Percentiles rank a stretch among this genome's conserved stretches.
Evolutionary conservation across 78 protist species (phyloP).

Genomic region (Pigoraptor vietnamica): DNA sequence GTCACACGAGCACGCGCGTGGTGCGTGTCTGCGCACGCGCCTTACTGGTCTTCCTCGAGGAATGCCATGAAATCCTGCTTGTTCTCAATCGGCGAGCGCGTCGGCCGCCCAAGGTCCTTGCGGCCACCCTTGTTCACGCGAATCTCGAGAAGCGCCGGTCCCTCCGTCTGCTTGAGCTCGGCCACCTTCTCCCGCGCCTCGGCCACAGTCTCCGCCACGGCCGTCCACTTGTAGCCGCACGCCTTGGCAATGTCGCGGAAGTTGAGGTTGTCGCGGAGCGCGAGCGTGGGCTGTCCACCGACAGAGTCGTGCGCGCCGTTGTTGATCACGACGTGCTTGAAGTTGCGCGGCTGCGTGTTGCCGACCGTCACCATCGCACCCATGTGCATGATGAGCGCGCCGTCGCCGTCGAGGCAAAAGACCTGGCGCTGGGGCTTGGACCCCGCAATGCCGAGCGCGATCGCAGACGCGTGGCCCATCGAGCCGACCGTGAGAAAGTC

Average conservation of each 20-base stretch:
- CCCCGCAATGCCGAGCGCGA: conserved; percentile 51
- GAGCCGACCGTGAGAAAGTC: conserved; percentile 58
- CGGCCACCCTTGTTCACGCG: conserved; percentile 28
- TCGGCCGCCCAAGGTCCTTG: conserved; percentile 56
- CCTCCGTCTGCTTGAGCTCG: background rate
- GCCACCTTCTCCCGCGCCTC: background rate
- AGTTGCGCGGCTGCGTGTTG: conserved; percentile 12
- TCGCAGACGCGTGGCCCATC: conserved; percentile 47
- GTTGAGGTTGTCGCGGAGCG: background rate
- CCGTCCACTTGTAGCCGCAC: conserved; percentile 30
- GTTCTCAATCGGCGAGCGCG: conserved; percentile 41
- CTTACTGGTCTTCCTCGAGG: background rate
- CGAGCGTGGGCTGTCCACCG: conserved; percentile 47
- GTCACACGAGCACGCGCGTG: background rate
- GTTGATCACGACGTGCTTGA: conserved; percentile 47
- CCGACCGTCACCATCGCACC: conserved; percentile 38
- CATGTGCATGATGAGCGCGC: conserved; percentile 59
- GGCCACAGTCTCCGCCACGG: background rate
- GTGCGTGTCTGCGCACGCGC: background rate
- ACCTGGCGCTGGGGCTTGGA: conserved; percentile 23
- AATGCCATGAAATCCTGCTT: conserved; percentile 46
- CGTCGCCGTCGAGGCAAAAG: conserved; percentile 58
- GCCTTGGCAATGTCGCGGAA: conserved; percentile 23
- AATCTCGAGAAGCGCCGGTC: conserved; percentile 41
- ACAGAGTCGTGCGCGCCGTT: conserved; percentile 66